These are phyloP conservation scores for Ustilago loliicola DNA, from an alignment of 1,284 basidiomycete species.

Conservation along the genomic window DNA sequence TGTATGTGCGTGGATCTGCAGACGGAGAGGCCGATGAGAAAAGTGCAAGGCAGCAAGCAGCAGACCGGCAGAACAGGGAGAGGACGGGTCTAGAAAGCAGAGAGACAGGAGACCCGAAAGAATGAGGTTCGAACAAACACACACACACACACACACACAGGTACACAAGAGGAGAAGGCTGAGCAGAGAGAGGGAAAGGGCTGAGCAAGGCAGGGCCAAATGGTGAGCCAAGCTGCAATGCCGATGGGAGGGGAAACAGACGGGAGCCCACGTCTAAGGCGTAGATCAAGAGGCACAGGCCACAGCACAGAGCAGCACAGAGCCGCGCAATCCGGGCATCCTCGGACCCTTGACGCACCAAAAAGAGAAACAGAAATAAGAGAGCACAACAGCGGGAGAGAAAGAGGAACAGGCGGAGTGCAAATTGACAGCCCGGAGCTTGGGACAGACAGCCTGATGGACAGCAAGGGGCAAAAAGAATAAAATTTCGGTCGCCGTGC, in stretches of 20 bases:
- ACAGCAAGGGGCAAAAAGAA: not conserved
- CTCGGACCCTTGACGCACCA: not conserved
- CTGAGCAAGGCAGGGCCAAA: not conserved
- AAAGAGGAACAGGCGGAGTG: not conserved
- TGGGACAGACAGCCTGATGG: not conserved
- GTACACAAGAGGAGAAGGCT: too few relatives aligned
- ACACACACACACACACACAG: too few relatives aligned
- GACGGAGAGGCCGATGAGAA: too few relatives aligned
- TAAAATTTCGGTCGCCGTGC: not conserved
- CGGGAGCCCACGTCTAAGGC: not conserved
- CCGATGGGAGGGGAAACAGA: constrained; percentile 8
- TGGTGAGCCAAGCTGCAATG: not conserved
- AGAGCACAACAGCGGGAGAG: not conserved
- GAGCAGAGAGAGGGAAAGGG: not conserved
- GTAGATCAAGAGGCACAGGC: constrained; percentile 25
- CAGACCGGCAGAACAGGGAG: too few relatives aligned
- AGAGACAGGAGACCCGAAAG: too few relatives aligned
- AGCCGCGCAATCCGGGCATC: too few relatives aligned
- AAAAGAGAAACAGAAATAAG: not conserved
- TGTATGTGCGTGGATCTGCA: too few relatives aligned
- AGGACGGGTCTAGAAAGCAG: too few relatives aligned
- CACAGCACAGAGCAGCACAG: not conserved
- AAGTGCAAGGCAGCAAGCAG: too few relatives aligned
- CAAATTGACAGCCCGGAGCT: too few relatives aligned
- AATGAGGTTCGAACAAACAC: too few relatives aligned